Evolutionary conservation across 305 asterid species (phyloP).

Genomic region (Fraxinus albicans): DNA sequence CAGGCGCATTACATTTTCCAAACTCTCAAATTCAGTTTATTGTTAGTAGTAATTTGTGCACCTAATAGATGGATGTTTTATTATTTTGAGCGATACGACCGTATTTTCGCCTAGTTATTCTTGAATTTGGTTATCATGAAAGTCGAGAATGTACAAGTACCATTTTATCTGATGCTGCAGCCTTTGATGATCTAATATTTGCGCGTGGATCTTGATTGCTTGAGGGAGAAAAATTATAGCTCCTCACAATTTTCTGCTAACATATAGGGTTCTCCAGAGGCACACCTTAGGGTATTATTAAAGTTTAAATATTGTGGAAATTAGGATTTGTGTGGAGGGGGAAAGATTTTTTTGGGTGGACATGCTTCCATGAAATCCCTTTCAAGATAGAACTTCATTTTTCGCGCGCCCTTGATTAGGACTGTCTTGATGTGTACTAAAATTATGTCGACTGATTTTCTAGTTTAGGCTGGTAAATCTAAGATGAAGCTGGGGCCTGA

Average conservation of each 20-base stretch:
- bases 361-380: background rate
- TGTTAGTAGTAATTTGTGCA: background rate
- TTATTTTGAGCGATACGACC: background rate
- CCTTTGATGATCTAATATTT: background rate
- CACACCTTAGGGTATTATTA: background rate
- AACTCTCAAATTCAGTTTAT: background rate
- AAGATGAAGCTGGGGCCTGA: background rate
- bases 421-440: background rate
- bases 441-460: background rate
- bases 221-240: background rate
- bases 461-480: background rate
- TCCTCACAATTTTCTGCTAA: background rate
- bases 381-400: background rate
- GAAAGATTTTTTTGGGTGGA: background rate
- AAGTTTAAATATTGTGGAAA: background rate
- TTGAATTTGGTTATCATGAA: background rate
- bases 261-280: background rate
- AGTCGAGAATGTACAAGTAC: background rate
- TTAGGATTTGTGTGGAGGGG: background rate
- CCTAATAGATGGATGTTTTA: background rate
- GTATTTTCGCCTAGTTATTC: background rate
- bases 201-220: background rate
- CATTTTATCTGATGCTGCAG: background rate
- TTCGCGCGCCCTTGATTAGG: background rate
- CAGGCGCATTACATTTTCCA: background rate